Conservation (phyloP, 129 eudicot genomes). For the Cynara cardunculus region DNA sequence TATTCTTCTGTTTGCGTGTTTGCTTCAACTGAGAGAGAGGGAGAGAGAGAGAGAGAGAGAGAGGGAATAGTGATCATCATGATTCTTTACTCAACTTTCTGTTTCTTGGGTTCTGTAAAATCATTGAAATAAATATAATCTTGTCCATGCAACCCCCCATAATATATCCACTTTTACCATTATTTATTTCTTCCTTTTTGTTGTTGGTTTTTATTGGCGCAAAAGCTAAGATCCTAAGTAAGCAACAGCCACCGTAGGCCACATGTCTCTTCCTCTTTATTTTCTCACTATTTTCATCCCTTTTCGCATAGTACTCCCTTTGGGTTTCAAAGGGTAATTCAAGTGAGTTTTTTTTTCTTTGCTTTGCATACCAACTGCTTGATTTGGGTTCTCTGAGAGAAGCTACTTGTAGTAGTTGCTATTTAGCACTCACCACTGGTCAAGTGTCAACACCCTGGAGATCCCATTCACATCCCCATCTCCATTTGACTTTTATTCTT, state of each 20-base stretch:
- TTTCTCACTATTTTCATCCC: constrained; percentile 34
- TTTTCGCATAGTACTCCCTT: constrained; percentile 35
- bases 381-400: constrained; percentile 42
- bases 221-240: constrained; percentile 35
- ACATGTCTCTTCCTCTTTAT: constrained; percentile 39
- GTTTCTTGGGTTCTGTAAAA: constrained; percentile 70
- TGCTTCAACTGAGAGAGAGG: constrained; percentile 11
- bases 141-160: constrained; percentile 40
- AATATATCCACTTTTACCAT: constrained; percentile 39
- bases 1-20: constrained; percentile 45
- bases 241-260: constrained; percentile 32
- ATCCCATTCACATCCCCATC: constrained; percentile 30
- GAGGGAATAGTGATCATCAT: constrained; percentile 42
- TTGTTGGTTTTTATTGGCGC: constrained; percentile 35
- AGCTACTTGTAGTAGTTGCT: constrained; percentile 36
- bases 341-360: constrained; percentile 35
- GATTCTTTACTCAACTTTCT: constrained; percentile 46
- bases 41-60: not conserved
- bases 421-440: constrained; percentile 14
- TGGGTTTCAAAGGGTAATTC: constrained; percentile 52
- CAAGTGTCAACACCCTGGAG: constrained; percentile 23
- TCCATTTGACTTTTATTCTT: constrained; percentile 11
- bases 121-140: constrained; percentile 35
- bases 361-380: constrained; percentile 36
- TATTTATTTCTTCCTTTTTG: constrained; percentile 11